Evolutionary conservation across 192 early-diverging fungal species (phyloP).

Genomic region (Polychytrium aggregatum): DNA sequence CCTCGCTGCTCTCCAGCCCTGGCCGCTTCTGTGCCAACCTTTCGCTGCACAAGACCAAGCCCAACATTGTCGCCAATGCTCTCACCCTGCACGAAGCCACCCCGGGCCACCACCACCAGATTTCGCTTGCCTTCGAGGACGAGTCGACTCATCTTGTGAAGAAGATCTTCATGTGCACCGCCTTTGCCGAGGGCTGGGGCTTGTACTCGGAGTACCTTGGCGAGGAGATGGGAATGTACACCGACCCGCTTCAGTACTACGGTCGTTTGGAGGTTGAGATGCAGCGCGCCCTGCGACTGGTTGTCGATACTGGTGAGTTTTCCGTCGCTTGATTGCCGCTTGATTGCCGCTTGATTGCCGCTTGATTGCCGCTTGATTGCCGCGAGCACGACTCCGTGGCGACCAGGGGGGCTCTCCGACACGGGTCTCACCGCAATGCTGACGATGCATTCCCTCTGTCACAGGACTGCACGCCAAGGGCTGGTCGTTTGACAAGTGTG

Average conservation of each 20-base stretch:
- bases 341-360: too few species aligned
- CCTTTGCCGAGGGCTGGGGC: conserved; percentile 25
- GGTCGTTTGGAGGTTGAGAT: conserved; percentile 26
- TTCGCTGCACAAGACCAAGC: conserved; percentile 9
- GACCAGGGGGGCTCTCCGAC: too few species aligned
- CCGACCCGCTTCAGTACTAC: conserved; percentile 13
- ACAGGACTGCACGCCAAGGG: conserved; percentile 29
- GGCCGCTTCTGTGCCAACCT: conserved; percentile 11
- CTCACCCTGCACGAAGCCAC: conserved; percentile 21
- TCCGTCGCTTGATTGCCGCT: too few species aligned
- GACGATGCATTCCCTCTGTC: too few species aligned
- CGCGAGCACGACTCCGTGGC: too few species aligned
- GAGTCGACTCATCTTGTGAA: conserved; percentile 11
- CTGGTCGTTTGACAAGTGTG: conserved; percentile 20
- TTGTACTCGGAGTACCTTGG: conserved; percentile 22
- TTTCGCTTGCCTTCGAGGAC: conserved; percentile 20
- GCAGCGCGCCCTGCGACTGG: conserved; percentile 24
- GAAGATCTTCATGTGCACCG: conserved; percentile 10
- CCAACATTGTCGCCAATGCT: conserved; percentile 6
- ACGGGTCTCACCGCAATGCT: too few species aligned
- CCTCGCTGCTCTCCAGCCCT: background rate
- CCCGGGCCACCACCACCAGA: conserved; percentile 30
- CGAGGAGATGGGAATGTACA: conserved; percentile 25
- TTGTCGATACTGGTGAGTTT: conserved; percentile 30
- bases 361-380: too few species aligned